phyloP scores from a whole-genome alignment of 495 filamentous ascomycete species.

The Penicillium turbatum region DNA sequence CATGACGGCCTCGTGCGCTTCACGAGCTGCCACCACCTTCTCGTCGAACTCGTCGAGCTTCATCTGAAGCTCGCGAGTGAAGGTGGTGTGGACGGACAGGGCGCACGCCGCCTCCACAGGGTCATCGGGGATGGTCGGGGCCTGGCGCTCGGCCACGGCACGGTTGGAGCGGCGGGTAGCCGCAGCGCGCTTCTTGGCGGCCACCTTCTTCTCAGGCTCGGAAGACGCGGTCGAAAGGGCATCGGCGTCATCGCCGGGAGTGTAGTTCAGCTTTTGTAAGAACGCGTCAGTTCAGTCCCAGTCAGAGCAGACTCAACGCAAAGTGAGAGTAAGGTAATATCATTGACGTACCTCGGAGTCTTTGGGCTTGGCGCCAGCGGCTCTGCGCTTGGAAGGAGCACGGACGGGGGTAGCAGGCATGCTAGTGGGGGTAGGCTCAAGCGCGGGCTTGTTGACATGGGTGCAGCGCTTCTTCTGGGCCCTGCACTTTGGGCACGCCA shows the following conservation, averaged over 20 bases:
- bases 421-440: neutral
- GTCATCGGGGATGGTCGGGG: slow-evolving; percentile 6
- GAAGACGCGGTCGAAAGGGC: neutral
- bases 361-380: neutral
- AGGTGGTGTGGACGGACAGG: slow-evolving; percentile 11
- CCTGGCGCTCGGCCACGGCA: neutral
- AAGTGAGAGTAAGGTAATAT: too few relatives aligned
- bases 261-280: neutral
- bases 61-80: slow-evolving; percentile 12
- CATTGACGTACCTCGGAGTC: neutral
- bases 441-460: slow-evolving; percentile 1
- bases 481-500: slow-evolving; percentile 13
- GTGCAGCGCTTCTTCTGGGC: slow-evolving; percentile 20
- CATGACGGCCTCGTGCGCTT: slow-evolving; percentile 11
- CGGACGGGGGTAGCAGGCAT: neutral
- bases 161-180: neutral
- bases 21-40: slow-evolving; percentile 9
- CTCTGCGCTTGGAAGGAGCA: neutral
- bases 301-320: too few relatives aligned
- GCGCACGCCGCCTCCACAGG: slow-evolving; percentile 1
- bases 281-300: neutral
- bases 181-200: neutral
- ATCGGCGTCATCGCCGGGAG: neutral
- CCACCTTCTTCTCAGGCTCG: neutral
- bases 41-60: slow-evolving; percentile 15